A percentile compares a stretch with the other conserved stretches of the same genome.
These are phyloP conservation scores for Dorcoceras hygrometricum DNA, from an alignment of 257 asterid genomes.

Conservation along the genomic window DNA sequence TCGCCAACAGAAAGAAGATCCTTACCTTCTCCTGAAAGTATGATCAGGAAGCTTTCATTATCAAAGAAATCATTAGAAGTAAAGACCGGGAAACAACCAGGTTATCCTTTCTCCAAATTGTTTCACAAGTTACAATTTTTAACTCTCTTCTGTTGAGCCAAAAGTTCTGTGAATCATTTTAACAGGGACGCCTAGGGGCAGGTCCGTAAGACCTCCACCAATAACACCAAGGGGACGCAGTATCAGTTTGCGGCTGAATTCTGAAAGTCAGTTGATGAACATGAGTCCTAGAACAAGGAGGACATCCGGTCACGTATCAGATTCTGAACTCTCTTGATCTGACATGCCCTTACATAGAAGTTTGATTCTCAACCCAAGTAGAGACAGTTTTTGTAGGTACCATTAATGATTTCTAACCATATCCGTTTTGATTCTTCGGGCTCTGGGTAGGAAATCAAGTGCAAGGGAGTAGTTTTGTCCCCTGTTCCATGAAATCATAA, in stretches of 20 bases:
- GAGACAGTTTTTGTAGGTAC: slow-evolving; percentile 1
- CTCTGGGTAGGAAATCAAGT: not conserved
- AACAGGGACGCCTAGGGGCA: slow-evolving; percentile 65
- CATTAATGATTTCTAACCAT: not conserved
- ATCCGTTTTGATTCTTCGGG: not conserved
- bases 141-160: not conserved
- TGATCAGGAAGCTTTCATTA: slow-evolving; percentile 37
- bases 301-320: slow-evolving; percentile 66
- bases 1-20: slow-evolving; percentile 46
- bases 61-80: slow-evolving; percentile 42
- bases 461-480: not conserved
- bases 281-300: slow-evolving; percentile 55
- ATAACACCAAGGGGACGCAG: slow-evolving; percentile 41
- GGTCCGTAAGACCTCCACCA: slow-evolving; percentile 62
- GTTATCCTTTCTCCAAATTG: slow-evolving; percentile 21
- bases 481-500: not conserved
- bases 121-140: not conserved
- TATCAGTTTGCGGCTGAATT: slow-evolving; percentile 46
- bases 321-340: slow-evolving; percentile 61
- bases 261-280: slow-evolving; percentile 50
- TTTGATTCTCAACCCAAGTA: not conserved
- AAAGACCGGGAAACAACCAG: slow-evolving; percentile 52
- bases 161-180: not conserved
- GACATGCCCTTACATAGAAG: not conserved
- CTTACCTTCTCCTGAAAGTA: slow-evolving; percentile 36